Percentiles rank a stretch among this genome's conserved stretches.
Conservation (phyloP, 768 basidiomycete species). For the Chalciporus sphaerocephalus region DNA sequence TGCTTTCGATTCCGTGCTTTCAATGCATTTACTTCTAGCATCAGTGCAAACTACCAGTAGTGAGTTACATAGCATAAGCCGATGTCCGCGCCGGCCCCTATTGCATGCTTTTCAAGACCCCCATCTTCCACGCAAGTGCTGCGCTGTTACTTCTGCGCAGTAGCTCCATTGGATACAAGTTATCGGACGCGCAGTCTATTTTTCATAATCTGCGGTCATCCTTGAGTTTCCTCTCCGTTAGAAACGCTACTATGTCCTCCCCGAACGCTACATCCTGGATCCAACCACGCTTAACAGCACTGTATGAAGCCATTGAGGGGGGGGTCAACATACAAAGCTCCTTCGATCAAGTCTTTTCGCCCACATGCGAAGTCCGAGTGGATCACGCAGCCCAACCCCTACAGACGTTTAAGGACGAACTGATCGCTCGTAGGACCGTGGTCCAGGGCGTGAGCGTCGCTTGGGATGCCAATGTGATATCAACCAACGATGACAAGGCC, state of each 20-base stretch:
- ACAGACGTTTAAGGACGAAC: conserved; percentile 27
- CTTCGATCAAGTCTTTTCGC: conserved; percentile 33
- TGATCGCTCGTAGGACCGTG: conserved; percentile 19
- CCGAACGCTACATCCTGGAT: conserved; percentile 26
- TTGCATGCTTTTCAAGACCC: background rate
- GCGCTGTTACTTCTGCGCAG: conserved; percentile 1
- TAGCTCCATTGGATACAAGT: background rate
- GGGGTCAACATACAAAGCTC: conserved; percentile 8
- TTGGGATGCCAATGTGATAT: conserved; percentile 34
- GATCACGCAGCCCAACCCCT: conserved; percentile 27
- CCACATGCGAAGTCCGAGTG: conserved; percentile 30
- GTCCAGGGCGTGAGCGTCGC: conserved; percentile 23
- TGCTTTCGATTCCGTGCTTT: conserved; percentile 14
- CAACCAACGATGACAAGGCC: conserved; percentile 23
- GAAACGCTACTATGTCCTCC: background rate
- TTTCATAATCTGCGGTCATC: background rate
- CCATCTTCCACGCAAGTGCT: conserved; percentile 3
- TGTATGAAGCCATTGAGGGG: conserved; percentile 23
- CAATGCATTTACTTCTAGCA: conserved; percentile 9
- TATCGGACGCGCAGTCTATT: background rate
- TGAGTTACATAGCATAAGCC: too few relatives aligned
- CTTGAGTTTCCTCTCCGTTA: background rate
- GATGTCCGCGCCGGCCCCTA: background rate
- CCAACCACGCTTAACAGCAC: conserved; percentile 24
- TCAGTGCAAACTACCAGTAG: too few relatives aligned